Evolutionary conservation across 768 basidiomycete genomes (phyloP).

Genomic region (Thelephora ganbajun): DNA sequence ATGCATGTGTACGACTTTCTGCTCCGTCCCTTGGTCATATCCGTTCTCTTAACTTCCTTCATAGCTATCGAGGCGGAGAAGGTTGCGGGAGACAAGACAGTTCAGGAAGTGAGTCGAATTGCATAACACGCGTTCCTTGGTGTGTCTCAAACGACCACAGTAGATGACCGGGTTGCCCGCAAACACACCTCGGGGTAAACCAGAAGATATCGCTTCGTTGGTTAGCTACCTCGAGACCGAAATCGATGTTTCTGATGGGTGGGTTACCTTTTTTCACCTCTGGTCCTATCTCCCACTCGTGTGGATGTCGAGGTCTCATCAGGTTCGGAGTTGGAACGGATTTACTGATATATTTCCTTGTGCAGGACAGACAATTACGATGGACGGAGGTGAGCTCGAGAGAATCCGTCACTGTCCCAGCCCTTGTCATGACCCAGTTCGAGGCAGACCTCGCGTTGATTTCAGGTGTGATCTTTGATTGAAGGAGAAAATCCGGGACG

Average conservation of each 20-base stretch:
- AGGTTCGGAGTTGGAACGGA: background rate
- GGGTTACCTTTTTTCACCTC: background rate
- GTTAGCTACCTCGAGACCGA: slow-evolving; percentile 13
- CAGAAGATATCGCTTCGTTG: slow-evolving; percentile 9
- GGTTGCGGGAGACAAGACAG: background rate
- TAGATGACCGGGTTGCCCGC: slow-evolving; percentile 5
- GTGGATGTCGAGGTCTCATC: background rate
- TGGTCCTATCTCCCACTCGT: background rate
- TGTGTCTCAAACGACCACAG: slow-evolving; percentile 7
- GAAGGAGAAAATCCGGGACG: too few species aligned
- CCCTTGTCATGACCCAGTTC: background rate
- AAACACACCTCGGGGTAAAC: slow-evolving; percentile 1
- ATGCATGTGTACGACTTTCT: slow-evolving; percentile 29
- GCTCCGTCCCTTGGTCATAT: too few species aligned
- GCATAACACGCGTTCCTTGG: background rate
- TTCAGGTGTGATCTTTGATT: background rate
- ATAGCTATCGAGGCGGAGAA: background rate
- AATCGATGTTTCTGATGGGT: slow-evolving; percentile 11
- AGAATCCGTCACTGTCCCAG: too few species aligned
- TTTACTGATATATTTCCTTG: background rate
- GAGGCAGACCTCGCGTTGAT: background rate
- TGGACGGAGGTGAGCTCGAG: background rate
- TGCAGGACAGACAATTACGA: background rate
- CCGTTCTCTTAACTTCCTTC: background rate
- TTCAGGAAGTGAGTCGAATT: background rate